Evolutionary conservation across 305 asterid species (phyloP).

Genomic region (Solanum hybrid): DNA sequence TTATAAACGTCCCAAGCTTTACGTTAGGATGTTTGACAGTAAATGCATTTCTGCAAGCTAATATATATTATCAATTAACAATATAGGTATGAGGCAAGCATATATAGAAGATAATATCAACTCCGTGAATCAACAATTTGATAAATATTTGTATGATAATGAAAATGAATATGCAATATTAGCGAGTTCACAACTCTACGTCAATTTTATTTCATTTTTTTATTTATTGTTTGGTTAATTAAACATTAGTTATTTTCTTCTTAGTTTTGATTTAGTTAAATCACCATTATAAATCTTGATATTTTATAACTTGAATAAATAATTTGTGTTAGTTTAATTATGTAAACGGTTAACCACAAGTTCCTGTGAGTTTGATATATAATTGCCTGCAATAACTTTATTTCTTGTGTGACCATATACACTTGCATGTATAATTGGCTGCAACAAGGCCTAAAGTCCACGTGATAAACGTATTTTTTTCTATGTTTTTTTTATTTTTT

Average conservation of each 20-base stretch:
- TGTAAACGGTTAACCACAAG: not conserved
- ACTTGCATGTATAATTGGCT: not conserved
- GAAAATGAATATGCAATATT: not conserved
- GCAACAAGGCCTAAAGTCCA: not conserved
- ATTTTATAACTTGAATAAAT: not conserved
- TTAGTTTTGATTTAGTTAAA: not conserved
- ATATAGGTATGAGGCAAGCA: not conserved
- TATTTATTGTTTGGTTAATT: not conserved
- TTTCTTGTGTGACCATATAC: not conserved
- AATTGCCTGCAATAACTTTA: not conserved
- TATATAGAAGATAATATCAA: not conserved
- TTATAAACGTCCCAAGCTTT: not conserved
- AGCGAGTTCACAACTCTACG: no score
- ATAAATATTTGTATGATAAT: not conserved
- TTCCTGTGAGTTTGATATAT: not conserved
- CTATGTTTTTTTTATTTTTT: no score
- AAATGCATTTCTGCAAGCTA: not conserved
- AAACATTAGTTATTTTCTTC: not conserved
- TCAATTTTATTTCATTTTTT: no score
- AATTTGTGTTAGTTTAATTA: not conserved
- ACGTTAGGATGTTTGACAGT: not conserved
- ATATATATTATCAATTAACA: no score
- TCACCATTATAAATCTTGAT: not conserved
- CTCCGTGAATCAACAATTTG: not conserved
- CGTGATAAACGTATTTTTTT: not conserved